Evolutionary conservation across 148 eudicot species (phyloP).

Genomic region (Pharnaceum exiguum): DNA sequence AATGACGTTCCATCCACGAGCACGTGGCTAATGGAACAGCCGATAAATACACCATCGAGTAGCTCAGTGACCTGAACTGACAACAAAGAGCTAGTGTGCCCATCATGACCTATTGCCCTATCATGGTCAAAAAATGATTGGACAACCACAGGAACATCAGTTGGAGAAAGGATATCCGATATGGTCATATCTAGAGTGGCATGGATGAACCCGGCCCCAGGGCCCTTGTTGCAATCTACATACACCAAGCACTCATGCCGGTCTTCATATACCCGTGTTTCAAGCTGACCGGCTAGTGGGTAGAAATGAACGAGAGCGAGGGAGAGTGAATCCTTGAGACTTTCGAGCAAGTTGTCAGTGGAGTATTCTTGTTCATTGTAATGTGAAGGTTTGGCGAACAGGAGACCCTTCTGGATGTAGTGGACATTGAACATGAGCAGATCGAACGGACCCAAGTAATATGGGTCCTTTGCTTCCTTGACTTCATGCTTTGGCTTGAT

Average conservation of each 20-base stretch:
- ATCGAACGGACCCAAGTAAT: slow-evolving; percentile 17
- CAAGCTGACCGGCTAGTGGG: slow-evolving; percentile 25
- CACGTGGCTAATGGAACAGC: slow-evolving; percentile 45
- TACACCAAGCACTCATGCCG: slow-evolving; percentile 3
- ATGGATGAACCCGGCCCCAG: slow-evolving; percentile 17
- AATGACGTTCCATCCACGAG: slow-evolving; percentile 51
- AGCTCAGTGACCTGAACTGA: slow-evolving; percentile 47
- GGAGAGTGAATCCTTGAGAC: slow-evolving; percentile 18
- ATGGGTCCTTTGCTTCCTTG: slow-evolving; percentile 6
- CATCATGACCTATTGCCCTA: slow-evolving; percentile 30
- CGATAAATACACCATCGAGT: slow-evolving; percentile 36
- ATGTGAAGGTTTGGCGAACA: slow-evolving; percentile 9
- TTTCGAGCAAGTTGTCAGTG: background rate
- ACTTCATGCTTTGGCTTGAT: slow-evolving; percentile 18
- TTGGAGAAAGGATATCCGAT: slow-evolving; percentile 23
- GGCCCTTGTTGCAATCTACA: slow-evolving; percentile 21
- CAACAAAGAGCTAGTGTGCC: slow-evolving; percentile 33
- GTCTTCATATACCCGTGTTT: background rate
- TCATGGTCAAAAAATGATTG: slow-evolving; percentile 33
- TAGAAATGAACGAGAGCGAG: slow-evolving; percentile 21
- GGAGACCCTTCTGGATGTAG: slow-evolving; percentile 21
- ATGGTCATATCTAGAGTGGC: slow-evolving; percentile 9
- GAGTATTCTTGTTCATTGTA: background rate
- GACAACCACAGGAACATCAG: slow-evolving; percentile 28
- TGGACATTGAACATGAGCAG: background rate